These are phyloP conservation scores for Ceratocystis variospora DNA, from an alignment of 2,329 filamentous ascomycete genomes.

Conservation along the genomic window DNA sequence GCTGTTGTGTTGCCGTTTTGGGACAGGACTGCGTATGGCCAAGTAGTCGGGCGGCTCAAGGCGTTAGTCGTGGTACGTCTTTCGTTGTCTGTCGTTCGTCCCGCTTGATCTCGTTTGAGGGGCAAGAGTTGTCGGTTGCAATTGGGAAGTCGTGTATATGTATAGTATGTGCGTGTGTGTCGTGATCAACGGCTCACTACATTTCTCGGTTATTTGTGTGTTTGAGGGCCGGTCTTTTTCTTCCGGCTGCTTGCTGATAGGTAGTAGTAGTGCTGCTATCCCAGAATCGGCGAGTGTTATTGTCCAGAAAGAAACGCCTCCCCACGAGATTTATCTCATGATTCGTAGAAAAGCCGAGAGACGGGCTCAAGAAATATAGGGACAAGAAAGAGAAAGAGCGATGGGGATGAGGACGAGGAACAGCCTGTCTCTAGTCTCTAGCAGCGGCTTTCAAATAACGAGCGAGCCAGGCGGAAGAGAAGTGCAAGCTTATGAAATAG, in stretches of 20 bases:
- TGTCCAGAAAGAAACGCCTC: not conserved
- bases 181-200: not conserved
- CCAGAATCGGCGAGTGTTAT: not conserved
- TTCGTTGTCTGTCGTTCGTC: too few relatives aligned
- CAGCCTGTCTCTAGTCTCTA: not conserved
- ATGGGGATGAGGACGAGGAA: not conserved
- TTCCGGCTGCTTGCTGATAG: not conserved
- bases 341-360: not conserved
- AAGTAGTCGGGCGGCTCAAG: not conserved
- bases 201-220: not conserved
- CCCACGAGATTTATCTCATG: conserved; percentile 2
- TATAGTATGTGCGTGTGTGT: not conserved
- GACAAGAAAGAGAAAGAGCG: not conserved
- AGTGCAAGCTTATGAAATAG: not conserved
- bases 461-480: too few relatives aligned
- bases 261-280: not conserved
- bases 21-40: not conserved
- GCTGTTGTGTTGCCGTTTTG: not conserved
- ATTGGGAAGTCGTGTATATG: not conserved
- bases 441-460: not conserved
- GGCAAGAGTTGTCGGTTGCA: too few relatives aligned
- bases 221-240: not conserved
- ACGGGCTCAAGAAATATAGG: not conserved
- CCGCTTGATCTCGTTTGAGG: too few relatives aligned
- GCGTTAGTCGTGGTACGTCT: not conserved